Conservation (phyloP, 1,284 basidiomycete species). For the Cutaneotrichosporon sp. region DNA sequence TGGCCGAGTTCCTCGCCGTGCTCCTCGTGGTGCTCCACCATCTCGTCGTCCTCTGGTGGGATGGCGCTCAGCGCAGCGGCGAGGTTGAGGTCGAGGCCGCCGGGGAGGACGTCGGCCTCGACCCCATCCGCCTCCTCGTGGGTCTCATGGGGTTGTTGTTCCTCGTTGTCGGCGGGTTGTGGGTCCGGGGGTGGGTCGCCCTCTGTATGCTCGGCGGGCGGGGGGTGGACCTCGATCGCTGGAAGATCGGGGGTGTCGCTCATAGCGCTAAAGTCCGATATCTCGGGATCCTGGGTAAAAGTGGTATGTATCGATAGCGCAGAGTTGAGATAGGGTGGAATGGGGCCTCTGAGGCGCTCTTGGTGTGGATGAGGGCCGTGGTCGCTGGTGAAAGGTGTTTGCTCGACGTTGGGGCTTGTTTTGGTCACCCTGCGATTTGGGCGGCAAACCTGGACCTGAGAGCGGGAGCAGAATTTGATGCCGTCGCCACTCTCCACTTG, state of each 20-base stretch:
- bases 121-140: background rate
- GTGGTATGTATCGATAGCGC: constrained; percentile 22
- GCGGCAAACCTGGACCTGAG: background rate
- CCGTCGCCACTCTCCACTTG: background rate
- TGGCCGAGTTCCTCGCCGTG: background rate
- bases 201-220: background rate
- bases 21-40: constrained; percentile 8
- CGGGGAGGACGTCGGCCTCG: constrained; percentile 5
- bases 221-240: constrained; percentile 33
- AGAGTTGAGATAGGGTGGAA: background rate
- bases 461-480: constrained; percentile 7
- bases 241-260: constrained; percentile 37
- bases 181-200: background rate
- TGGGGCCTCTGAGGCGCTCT: background rate
- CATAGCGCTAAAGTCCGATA: constrained; percentile 39
- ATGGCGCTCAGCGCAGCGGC: constrained; percentile 20
- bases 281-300: background rate
- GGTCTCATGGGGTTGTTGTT: background rate
- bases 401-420: background rate
- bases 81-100: constrained; percentile 15
- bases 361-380: background rate
- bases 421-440: constrained; percentile 2
- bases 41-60: constrained; percentile 16
- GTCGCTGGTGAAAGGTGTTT: constrained; percentile 1
- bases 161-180: background rate